Base-by-base conservation (phyloP, 2,329 filamentous ascomycete genomes). In the Aspergillus versicolor region DNA sequence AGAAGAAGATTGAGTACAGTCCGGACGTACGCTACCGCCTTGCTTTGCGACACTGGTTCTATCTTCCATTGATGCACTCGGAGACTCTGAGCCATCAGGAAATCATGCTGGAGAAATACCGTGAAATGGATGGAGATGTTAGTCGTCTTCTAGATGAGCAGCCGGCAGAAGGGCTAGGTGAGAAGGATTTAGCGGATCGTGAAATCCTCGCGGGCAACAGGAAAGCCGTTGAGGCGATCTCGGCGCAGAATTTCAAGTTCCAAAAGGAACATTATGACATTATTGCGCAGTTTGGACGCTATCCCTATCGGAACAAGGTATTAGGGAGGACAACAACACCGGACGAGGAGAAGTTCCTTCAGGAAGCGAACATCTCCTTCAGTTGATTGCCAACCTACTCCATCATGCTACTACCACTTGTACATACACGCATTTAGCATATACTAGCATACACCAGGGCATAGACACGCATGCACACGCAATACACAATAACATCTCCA, bases 31-130 rank as follows among this genome's bases (percentile, higher is more conserved):
- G 66, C 67, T 49, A 67, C 72, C 54, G 66, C 66, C 30, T 67
- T 0, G 66, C 71, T 6, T 77, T 79, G 45, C 76, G 82, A 2
- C 70, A 71, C 21, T 88, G 85, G 84, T 82, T 87, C 64, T 81
- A 81, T 63, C 70, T 88, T 64, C 84, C 86, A 0, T 70, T 88
- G 4, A 79, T 82, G 77, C 86, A 88, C 67, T 81, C 55, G 2
- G 55, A 57, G 24, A 45, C 50, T 24, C 7, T 54, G 12, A 9
- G 21, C 3, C 34, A 53, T 11, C 55, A 57, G 51, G 43, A 57
- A 2, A 30, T 57, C 2, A 27, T 27, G 6, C 12, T 48, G 4
- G 30, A 44, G 15, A 43, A 43, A 7, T 57, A 57, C 22, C 15
- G 4, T 3, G 50, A 57, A 12, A 54, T 49, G 50, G 44, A 27